These are phyloP conservation scores for Cordyceps javanica DNA, from an alignment of 2,329 filamentous ascomycete genomes.

Conservation along the genomic window DNA sequence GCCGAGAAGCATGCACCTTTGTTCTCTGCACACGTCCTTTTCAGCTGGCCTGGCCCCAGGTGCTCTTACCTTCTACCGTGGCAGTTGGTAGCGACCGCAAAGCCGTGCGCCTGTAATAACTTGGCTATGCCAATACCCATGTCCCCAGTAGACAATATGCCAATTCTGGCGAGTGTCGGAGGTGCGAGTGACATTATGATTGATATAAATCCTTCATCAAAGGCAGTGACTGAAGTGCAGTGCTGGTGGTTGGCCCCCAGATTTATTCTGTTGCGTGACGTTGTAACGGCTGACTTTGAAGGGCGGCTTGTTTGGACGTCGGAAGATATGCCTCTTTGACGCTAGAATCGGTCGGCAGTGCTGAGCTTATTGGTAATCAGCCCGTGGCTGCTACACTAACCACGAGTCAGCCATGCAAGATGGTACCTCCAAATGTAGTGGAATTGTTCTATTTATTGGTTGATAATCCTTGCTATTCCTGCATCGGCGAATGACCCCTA, in stretches of 20 bases:
- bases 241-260: background rate
- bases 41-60: background rate
- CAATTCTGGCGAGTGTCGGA: slow-evolving; percentile 29
- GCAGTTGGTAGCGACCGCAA: slow-evolving; percentile 44
- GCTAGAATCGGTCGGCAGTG: too few species aligned
- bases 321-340: too few species aligned
- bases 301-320: too few species aligned
- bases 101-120: slow-evolving; percentile 41
- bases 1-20: background rate
- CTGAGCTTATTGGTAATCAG: too few species aligned
- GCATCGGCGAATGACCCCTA: too few species aligned
- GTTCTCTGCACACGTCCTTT: background rate
- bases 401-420: too few species aligned
- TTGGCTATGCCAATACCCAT: slow-evolving; percentile 49
- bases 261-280: background rate
- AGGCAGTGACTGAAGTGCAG: background rate
- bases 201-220: background rate
- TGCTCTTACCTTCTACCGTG: slow-evolving; percentile 38
- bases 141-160: slow-evolving; percentile 47
- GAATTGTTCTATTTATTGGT: too few species aligned
- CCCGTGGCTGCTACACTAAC: too few species aligned
- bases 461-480: too few species aligned
- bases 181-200: slow-evolving; percentile 2
- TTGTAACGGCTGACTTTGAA: background rate
- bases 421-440: too few species aligned